A percentile compares a stretch with the other conserved stretches of the same genome.
Evolutionary conservation across 345 rosid species (phyloP).

Genomic region (Boechera retrofracta): DNA sequence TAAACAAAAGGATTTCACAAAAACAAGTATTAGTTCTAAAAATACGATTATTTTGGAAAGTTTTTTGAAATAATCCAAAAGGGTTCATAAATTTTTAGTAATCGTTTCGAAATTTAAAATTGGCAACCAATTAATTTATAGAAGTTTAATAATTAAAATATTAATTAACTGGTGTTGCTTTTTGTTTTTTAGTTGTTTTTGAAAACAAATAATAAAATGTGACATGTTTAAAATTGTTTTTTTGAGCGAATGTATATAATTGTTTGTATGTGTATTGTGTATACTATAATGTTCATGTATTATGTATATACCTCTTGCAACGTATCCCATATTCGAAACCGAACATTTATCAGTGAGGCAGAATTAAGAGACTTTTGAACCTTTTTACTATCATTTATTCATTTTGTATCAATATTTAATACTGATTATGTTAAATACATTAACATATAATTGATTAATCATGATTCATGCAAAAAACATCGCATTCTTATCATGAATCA

Average conservation of each 20-base stretch:
- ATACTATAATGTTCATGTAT: too few species aligned
- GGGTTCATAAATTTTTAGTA: too few species aligned
- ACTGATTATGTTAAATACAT: too few species aligned
- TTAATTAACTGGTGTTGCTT: neutral
- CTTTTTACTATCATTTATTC: neutral
- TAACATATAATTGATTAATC: neutral
- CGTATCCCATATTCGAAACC: neutral
- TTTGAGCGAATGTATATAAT: neutral
- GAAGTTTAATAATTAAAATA: too few species aligned
- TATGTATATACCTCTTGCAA: too few species aligned
- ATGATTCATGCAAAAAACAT: conserved; percentile 44
- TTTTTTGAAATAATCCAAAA: too few species aligned
- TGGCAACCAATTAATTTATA: too few species aligned
- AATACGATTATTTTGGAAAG: too few species aligned
- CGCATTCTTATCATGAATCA: conserved; percentile 26
- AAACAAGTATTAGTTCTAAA: too few species aligned
- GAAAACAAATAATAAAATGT: neutral
- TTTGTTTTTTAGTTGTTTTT: neutral
- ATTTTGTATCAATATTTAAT: neutral
- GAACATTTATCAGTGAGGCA: neutral
- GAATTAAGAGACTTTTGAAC: neutral
- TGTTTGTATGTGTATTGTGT: neutral
- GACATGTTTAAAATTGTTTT: neutral
- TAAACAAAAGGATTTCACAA: too few species aligned
- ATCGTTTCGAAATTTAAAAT: too few species aligned